phyloP scores from a whole-genome alignment of 2,329 filamentous ascomycete genomes.

The Lanzia echinophila region DNA sequence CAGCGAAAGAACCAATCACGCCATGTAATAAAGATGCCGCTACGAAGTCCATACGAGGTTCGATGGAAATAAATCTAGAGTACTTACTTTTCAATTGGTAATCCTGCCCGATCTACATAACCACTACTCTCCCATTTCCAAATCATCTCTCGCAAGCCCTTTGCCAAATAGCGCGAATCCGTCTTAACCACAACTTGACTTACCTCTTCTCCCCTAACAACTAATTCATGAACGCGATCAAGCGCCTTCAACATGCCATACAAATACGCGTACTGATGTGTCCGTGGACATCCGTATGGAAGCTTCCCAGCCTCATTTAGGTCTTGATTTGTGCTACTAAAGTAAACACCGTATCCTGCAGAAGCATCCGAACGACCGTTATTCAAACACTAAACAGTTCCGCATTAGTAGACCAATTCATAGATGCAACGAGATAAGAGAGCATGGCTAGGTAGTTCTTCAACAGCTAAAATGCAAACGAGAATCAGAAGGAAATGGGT shows the following conservation, averaged over 20 bases:
- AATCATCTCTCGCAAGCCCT: conserved; percentile 8
- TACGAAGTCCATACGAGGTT: not conserved
- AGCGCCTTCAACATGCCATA: conserved; percentile 12
- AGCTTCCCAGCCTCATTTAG: conserved; percentile 3
- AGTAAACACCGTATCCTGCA: not conserved
- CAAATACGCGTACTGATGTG: conserved; percentile 11
- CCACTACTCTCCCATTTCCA: conserved; percentile 16
- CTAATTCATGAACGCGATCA: conserved; percentile 11
- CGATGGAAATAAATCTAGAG: not conserved
- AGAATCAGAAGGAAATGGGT: no score
- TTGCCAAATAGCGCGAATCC: conserved; percentile 9
- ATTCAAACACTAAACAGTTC: not conserved
- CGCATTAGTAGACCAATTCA: no score
- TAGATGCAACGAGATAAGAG: no score
- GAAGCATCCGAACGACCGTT: not conserved
- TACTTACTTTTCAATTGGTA: not conserved
- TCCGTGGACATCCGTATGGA: conserved; percentile 9
- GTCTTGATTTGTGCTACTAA: not conserved
- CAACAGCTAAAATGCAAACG: no score
- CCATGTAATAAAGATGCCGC: not conserved
- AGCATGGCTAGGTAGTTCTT: no score
- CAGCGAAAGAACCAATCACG: not conserved
- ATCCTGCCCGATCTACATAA: not conserved
- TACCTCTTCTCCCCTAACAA: conserved; percentile 9
- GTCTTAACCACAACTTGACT: conserved; percentile 17